A percentile compares a stretch with the other conserved stretches of the same genome.
phyloP scores from a whole-genome alignment of 2,329 filamentous ascomycete species.

The Cladosporium sp. region DNA sequence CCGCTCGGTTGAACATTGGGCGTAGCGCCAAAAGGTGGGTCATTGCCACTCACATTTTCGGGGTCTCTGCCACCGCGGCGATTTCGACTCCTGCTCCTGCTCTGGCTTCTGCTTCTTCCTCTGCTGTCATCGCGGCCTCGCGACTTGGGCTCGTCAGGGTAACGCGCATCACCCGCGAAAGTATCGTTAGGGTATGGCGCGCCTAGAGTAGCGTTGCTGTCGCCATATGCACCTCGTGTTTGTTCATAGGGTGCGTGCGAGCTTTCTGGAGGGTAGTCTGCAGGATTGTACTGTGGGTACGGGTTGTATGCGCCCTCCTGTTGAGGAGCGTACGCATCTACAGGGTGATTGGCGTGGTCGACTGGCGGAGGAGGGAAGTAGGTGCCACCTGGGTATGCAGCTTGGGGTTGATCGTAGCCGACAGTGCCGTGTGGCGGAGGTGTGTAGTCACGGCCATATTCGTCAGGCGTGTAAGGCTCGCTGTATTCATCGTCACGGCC shows the following conservation, averaged over 20 bases:
- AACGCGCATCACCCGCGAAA: conserved; percentile 34
- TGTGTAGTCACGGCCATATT: conserved; percentile 28
- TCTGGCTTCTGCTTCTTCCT: conserved; percentile 34
- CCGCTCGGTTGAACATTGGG: not conserved
- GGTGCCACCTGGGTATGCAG: conserved; percentile 45
- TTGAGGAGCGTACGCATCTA: conserved; percentile 22
- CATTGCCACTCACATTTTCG: conserved; percentile 51
- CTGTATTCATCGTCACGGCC: conserved; percentile 29
- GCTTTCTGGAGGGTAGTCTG: conserved; percentile 44
- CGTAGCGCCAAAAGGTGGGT: conserved; percentile 1
- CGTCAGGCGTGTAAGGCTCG: conserved; percentile 30
- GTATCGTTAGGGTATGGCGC: conserved; percentile 34
- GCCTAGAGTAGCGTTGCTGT: conserved; percentile 31
- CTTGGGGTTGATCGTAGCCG: conserved; percentile 29
- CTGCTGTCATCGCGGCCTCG: conserved; percentile 26
- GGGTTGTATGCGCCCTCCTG: conserved; percentile 18
- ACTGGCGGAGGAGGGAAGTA: conserved; percentile 52
- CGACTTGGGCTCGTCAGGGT: conserved; percentile 24
- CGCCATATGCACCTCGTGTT: conserved; percentile 34
- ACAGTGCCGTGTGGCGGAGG: conserved; percentile 39
- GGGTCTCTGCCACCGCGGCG: conserved; percentile 32
- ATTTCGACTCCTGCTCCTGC: conserved; percentile 28
- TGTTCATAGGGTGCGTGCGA: conserved; percentile 31
- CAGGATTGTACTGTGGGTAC: conserved; percentile 45
- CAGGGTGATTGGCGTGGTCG: conserved; percentile 29